These are phyloP conservation scores for Cutaneotrichosporon spelunceum DNA, from an alignment of 1,284 basidiomycete genomes.

Conservation along the genomic window DNA sequence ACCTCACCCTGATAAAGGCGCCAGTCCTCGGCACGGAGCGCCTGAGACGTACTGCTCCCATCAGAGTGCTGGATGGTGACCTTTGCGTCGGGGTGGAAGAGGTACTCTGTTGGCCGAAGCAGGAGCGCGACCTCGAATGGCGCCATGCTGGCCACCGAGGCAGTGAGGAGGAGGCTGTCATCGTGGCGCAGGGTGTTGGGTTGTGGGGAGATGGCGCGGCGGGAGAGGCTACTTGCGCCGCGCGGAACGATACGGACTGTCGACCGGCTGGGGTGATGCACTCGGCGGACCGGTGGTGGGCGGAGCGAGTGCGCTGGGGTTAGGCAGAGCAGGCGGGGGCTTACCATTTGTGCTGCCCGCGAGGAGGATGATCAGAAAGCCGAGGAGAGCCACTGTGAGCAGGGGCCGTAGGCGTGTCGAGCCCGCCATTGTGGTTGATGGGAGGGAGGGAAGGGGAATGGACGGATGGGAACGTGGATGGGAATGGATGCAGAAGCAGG, in stretches of 20 bases:
- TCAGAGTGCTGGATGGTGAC: conserved; percentile 45
- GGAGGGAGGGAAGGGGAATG: neutral
- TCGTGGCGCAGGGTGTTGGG: conserved; percentile 35
- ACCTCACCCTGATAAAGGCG: conserved; percentile 67
- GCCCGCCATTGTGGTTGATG: neutral
- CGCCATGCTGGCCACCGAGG: conserved; percentile 34
- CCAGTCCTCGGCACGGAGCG: conserved; percentile 37
- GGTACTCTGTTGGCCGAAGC: conserved; percentile 67
- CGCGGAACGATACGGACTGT: conserved; percentile 60
- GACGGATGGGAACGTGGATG: neutral
- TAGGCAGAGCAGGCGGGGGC: neutral
- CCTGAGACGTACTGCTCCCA: neutral
- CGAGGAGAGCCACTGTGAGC: neutral
- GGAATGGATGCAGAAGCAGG: neutral
- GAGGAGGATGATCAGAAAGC: neutral
- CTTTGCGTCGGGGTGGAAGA: conserved; percentile 71
- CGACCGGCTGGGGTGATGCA: conserved; percentile 35
- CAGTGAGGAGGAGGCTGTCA: conserved; percentile 42
- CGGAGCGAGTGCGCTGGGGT: conserved; percentile 39
- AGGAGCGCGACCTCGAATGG: conserved; percentile 51
- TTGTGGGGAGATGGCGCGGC: conserved; percentile 27
- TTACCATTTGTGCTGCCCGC: neutral
- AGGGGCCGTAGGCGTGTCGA: neutral
- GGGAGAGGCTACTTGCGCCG: conserved; percentile 22
- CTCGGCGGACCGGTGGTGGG: conserved; percentile 39